phyloP scores from a whole-genome alignment of 108 stramenopile species.

The Fistulifera solaris region DNA sequence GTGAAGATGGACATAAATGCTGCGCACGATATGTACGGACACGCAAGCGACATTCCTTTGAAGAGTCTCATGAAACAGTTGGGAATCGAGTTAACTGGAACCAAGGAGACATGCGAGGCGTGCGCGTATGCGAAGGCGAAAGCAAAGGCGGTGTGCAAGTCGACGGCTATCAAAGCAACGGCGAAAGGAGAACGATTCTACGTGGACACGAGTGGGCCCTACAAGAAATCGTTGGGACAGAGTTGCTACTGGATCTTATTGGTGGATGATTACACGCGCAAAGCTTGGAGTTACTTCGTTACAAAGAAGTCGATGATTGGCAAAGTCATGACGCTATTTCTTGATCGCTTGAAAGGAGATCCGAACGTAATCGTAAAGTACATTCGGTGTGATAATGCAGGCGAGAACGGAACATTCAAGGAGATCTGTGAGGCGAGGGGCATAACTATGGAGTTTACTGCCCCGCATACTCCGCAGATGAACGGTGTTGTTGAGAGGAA shows the following conservation, averaged over 20 bases:
- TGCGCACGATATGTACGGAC: background rate
- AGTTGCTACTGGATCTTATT: background rate
- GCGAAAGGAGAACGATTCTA: conserved; percentile 8
- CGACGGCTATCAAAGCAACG: background rate
- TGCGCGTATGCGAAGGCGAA: conserved; percentile 7
- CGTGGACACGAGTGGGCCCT: background rate
- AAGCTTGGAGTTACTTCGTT: background rate
- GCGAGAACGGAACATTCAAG: too few species aligned
- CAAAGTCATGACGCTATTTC: background rate
- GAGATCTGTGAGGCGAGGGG: background rate
- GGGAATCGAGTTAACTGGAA: conserved; percentile 2
- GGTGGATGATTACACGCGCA: conserved; percentile 9
- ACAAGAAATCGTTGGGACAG: background rate
- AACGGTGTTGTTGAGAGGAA: background rate
- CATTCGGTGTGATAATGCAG: conserved; percentile 5
- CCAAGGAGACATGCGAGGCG: background rate
- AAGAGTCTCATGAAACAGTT: background rate
- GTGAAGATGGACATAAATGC: background rate
- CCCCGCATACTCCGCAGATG: conserved; percentile 4
- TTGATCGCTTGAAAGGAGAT: background rate
- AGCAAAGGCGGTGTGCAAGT: conserved; percentile 1
- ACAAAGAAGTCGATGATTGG: background rate
- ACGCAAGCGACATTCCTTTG: background rate
- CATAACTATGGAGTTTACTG: conserved; percentile 4
- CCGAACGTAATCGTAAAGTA: background rate